Conservation (phyloP, 1,284 basidiomycete genomes). For the Taiwanofungus camphoratus region DNA sequence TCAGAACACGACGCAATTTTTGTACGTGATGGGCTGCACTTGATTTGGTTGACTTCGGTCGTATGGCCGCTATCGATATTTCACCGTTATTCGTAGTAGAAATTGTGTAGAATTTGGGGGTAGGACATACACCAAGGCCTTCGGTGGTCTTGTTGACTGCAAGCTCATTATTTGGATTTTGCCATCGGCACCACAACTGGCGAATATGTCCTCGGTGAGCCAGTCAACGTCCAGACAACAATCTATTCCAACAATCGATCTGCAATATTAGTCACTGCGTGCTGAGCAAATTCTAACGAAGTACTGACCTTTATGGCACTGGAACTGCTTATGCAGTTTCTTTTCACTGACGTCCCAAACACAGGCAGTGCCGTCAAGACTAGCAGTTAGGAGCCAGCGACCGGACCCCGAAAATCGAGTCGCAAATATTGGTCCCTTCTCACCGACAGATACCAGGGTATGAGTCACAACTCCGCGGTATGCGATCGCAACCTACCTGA, state of each 20-base stretch:
- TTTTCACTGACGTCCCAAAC: slow-evolving; percentile 72
- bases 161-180: slow-evolving; percentile 57
- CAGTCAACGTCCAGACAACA: slow-evolving; percentile 80
- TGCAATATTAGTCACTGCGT: neutral
- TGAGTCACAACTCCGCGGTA: slow-evolving; percentile 11
- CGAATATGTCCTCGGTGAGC: slow-evolving; percentile 68
- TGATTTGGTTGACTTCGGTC: slow-evolving; percentile 76
- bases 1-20: slow-evolving; percentile 76
- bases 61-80: slow-evolving; percentile 64
- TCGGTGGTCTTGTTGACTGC: slow-evolving; percentile 44
- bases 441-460: slow-evolving; percentile 15
- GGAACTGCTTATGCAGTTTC: slow-evolving; percentile 54
- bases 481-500: slow-evolving; percentile 39
- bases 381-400: slow-evolving; percentile 64
- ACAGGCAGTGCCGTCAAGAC: slow-evolving; percentile 68
- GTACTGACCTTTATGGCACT: slow-evolving; percentile 56
- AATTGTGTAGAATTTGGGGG: neutral
- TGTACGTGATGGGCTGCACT: slow-evolving; percentile 59
- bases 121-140: slow-evolving; percentile 52
- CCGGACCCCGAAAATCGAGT: slow-evolving; percentile 67
- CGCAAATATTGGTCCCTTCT: slow-evolving; percentile 72
- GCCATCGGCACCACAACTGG: slow-evolving; percentile 68
- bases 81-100: neutral
- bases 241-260: slow-evolving; percentile 39
- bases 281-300: neutral